Evolutionary conservation across 176 grass and related monocot species (phyloP).

Genomic region (Triticum turgidum): DNA sequence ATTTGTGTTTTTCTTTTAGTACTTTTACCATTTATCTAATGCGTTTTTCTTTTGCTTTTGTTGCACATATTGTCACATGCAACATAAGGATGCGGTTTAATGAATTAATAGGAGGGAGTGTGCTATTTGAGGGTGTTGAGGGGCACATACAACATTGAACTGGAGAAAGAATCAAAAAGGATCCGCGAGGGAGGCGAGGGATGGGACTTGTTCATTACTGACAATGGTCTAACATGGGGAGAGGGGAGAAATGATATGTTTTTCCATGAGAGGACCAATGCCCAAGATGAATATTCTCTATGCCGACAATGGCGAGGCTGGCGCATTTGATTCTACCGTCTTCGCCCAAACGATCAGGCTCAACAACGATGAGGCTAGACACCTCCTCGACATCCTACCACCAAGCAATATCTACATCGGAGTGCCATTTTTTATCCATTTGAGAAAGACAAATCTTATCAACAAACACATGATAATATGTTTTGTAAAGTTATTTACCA

Average conservation of each 20-base stretch:
- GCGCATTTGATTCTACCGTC: neutral
- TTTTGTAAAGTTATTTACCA: neutral
- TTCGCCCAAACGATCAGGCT: neutral
- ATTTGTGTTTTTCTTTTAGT: too few relatives aligned
- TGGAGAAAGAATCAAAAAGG: neutral
- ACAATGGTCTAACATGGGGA: neutral
- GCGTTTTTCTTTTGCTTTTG: neutral
- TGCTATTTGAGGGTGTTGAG: neutral
- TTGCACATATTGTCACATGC: neutral
- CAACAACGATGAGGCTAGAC: neutral
- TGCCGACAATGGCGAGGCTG: neutral
- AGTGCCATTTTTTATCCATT: neutral
- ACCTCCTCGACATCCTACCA: neutral
- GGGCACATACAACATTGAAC: neutral
- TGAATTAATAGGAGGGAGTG: neutral
- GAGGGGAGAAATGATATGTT: neutral
- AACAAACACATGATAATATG: neutral
- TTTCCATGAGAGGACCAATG: neutral
- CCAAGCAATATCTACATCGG: neutral
- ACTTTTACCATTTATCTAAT: too few relatives aligned
- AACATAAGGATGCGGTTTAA: neutral
- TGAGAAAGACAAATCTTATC: neutral
- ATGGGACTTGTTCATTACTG: neutral
- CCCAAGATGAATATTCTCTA: neutral
- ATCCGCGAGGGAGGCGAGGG: neutral